Evolutionary conservation across 1,284 basidiomycete genomes (phyloP), one percentile per base, ranked within the genome.

Genomic region (Ceratobasidium sp.): DNA sequence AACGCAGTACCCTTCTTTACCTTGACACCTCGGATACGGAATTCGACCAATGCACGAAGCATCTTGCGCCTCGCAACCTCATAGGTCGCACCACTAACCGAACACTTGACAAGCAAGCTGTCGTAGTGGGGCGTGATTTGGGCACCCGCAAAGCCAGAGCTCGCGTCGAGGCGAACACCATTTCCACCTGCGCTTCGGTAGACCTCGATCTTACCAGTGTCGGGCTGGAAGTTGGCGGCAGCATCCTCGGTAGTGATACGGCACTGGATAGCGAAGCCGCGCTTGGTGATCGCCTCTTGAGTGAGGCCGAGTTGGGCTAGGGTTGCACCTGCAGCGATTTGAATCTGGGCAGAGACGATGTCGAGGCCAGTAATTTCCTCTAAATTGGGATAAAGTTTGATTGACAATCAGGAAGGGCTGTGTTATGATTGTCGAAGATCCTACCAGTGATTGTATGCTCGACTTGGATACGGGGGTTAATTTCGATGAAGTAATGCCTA

Each of bases 111-210:
- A 68, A 99, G 88, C 82, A 99, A 87, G 80, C 95, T 97, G 85
- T 99, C 98, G 82, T 99, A 99, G 84, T 99, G 96, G 73, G 97
- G 97, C 89, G 98, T 99, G 83, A 99, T 99, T 84, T 99, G 98
- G 56, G 98, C 98, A 76, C 98, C 98, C 74, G 98, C 98, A 79
- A 98, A 99, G 79, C 98, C 98, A 77, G 96, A 98, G 81, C 92
- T 93, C 31, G 98, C 95, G 81, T 99, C 98, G 74, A 99, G 88
- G 83, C 98, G 93, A 68, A 99, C 96, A 83, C 98, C 98, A 82
- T 98, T 99, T 77, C 98, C 98, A 84, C 98, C 98, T 54, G 98
- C 97, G 79, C 94, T 96, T 77, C 97, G 92, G 85, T 99, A 99
- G 43, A 99, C 98, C 81, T 99, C 97, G 79, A 99, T 99, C 84